Conservation (phyloP, 2,329 filamentous ascomycete species). For the Colletotrichum caudatum region DNA sequence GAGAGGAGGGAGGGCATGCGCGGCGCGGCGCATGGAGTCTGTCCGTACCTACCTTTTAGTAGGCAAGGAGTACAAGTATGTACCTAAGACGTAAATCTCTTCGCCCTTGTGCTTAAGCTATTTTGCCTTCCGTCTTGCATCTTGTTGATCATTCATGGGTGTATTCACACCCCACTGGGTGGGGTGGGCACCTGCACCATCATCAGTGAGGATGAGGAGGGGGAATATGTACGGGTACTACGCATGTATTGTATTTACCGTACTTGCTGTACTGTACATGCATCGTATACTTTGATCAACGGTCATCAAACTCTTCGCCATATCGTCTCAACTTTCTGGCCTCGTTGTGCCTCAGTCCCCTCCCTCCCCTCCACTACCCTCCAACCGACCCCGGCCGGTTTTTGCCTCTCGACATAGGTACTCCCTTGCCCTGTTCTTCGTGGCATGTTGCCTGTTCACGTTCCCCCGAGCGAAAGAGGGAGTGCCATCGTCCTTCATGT, state of each 20-base stretch:
- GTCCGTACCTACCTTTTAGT: too few relatives aligned
- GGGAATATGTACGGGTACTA: neutral
- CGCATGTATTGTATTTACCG: too few relatives aligned
- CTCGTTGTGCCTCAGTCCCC: neutral
- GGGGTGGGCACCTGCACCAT: neutral
- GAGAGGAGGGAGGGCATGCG: neutral
- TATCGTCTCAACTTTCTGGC: slow-evolving; percentile 13
- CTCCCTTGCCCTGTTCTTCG: neutral
- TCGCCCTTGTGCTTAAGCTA: slow-evolving; percentile 6
- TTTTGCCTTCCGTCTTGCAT: slow-evolving; percentile 14
- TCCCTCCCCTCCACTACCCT: too few relatives aligned
- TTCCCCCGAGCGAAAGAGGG: neutral
- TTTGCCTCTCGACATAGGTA: neutral
- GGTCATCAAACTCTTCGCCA: neutral
- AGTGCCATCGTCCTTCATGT: neutral
- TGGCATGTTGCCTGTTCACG: neutral
- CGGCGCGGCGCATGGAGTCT: neutral
- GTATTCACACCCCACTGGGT: neutral
- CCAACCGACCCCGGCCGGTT: neutral
- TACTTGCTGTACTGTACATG: too few relatives aligned
- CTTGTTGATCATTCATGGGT: slow-evolving; percentile 14
- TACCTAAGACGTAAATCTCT: neutral
- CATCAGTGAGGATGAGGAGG: neutral
- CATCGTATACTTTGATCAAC: neutral
- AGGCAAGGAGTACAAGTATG: too few relatives aligned